Percentiles rank a stretch among this genome's conserved stretches.
phyloP scores from a whole-genome alignment of 2,329 filamentous ascomycete species.

The Tolypocladium paradoxum region DNA sequence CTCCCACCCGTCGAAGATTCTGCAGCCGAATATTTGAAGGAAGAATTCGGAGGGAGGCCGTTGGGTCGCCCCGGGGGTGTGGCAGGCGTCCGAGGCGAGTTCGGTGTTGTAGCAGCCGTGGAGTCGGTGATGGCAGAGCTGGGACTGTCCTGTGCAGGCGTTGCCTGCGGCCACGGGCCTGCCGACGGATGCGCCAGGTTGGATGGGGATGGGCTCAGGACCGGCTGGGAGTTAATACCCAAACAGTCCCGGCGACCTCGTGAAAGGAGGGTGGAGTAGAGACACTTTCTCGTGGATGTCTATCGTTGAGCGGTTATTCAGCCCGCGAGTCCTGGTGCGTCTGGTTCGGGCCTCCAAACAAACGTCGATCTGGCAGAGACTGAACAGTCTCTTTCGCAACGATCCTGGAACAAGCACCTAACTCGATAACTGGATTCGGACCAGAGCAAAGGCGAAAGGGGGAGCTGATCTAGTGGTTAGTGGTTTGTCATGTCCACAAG shows the following conservation, averaged over 20 bases:
- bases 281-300: not conserved
- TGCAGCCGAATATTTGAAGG: conserved; percentile 11
- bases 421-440: not conserved
- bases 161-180: conserved; percentile 24
- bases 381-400: not conserved
- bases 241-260: conserved; percentile 20
- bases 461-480: not conserved
- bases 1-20: conserved; percentile 9
- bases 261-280: conserved; percentile 1
- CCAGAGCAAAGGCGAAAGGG: not conserved
- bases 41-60: conserved; percentile 10
- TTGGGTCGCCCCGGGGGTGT: conserved; percentile 20
- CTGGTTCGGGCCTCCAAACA: not conserved
- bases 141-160: conserved; percentile 18
- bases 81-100: conserved; percentile 23
- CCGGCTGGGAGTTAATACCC: conserved; percentile 21
- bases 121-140: conserved; percentile 20
- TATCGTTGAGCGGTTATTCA: not conserved
- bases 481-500: not conserved
- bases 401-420: not conserved
- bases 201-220: conserved; percentile 14
- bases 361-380: not conserved
- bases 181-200: conserved; percentile 23
- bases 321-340: not conserved
- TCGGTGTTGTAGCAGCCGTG: conserved; percentile 19